Base-by-base conservation (phyloP, 371 early-diverging fungal species). In the Choanephora cucurbitarum region DNA sequence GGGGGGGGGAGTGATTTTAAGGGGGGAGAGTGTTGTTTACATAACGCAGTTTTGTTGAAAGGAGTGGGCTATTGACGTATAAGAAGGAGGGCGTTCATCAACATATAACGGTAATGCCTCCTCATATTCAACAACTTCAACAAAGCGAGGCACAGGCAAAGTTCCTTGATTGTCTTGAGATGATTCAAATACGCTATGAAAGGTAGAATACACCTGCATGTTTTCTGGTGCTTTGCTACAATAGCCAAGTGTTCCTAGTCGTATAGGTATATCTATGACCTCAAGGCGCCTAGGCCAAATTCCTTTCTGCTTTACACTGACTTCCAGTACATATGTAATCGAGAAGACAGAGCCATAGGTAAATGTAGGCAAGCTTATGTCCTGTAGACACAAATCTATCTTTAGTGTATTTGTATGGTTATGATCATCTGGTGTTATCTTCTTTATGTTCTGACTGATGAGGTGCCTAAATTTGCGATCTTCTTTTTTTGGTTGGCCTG, bases 41-140 rank as follows among this genome's bases (percentile, higher is more conserved):
- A 37, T 49, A 21, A 49, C 37, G 23, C 49, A 49, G 22, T 49
- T 49, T 37, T 14, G 7, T 37, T 6, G 11, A 13, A 2, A 37
- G 10, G 37, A 5, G 6, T 49, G 49, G 54, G 39, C 0, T 37
- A 21, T 23, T 14, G 41, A n/a, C 83, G 60, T 90, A 88, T 74
- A 91, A 76, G 73, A 52, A 59, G 66, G 92, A 82, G 42, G 61
- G 86, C 69, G 80, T 21, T 54, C 53, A 8, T 62, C 14, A 33
- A 53, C 59, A 22, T 73, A 73, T 0, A 58, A n/a, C 9, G 73
- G 73, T 17, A 70, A 45, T 9, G 58, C 43, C 9, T 73, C 66
- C 44, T 70, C 70, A 33, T 67, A 62, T 44, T 70, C 70, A 39
- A 65, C 37, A 0, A 58, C 39, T 1, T 60, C 37, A 8, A 73